A percentile compares a stretch with the other conserved stretches of the same genome.
These are phyloP conservation scores for Beverwykella pulmonaria DNA, from an alignment of 495 filamentous ascomycete genomes.

Conservation along the genomic window DNA sequence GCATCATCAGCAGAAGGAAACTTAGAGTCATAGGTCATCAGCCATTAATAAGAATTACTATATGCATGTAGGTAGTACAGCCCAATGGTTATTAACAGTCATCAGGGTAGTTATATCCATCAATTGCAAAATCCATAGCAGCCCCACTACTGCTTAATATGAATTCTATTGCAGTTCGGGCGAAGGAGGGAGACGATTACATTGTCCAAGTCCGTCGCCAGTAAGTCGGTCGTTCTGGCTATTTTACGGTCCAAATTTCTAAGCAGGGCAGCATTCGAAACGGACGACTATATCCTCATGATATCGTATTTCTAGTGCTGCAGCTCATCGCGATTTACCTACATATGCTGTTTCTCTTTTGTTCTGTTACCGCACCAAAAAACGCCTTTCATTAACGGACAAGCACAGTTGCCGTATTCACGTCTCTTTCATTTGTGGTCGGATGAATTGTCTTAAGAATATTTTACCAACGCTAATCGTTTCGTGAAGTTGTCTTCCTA, in stretches of 20 bases:
- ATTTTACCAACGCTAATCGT: background rate
- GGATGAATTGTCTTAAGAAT: background rate
- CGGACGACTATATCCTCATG: too few relatives aligned
- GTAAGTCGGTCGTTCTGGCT: background rate
- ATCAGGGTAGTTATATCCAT: too few relatives aligned
- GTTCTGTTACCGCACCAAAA: background rate
- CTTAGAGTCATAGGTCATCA: too few relatives aligned
- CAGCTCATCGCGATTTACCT: background rate
- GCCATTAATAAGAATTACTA: too few relatives aligned
- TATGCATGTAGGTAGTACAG: too few relatives aligned
- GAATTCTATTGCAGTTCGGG: background rate
- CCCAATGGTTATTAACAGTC: too few relatives aligned
- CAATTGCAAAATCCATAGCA: too few relatives aligned
- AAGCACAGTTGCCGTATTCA: constrained; percentile 2
- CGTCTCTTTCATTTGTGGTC: background rate
- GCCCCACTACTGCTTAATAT: background rate
- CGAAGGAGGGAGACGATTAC: background rate
- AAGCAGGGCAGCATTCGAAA: too few relatives aligned
- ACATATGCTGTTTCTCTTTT: constrained; percentile 6
- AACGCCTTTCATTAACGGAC: background rate
- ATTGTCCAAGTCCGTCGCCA: constrained; percentile 4
- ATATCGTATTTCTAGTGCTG: background rate
- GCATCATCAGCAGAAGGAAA: too few relatives aligned
- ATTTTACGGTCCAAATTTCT: too few relatives aligned
- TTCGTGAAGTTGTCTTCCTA: constrained; percentile 5